Base-by-base conservation (phyloP, 1,284 basidiomycete genomes). In the Chiua sp. region DNA sequence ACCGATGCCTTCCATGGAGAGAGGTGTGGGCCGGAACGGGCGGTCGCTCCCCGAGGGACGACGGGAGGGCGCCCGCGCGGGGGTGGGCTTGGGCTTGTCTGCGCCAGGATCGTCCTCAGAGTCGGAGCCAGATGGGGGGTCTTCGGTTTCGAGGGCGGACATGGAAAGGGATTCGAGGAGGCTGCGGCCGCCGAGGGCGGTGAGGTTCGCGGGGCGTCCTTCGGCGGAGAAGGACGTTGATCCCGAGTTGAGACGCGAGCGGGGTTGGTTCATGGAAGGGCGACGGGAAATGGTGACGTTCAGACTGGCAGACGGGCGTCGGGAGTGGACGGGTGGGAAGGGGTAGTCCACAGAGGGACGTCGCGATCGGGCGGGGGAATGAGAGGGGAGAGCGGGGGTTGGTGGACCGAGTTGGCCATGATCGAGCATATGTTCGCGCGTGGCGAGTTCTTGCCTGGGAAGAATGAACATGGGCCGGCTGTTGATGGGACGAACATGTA, bases 371-470 rank as follows among this genome's bases (percentile, higher is more conserved):
- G 76, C 82, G 18, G 86, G 86, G 0, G 85, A 81, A 7, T 78
- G 64, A 0, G 74, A 70, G 2, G 75, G 77, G 16, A 73, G 55
- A 18, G 79, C 82, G 4, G 87, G 87, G 1, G 87, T 89, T 2
- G 85, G 78, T 7, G 88, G 85, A 1, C 87, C 87, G 11, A 91
- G 78, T 65, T 91, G 88, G 7, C 93, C 93, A 70, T 96, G 94
- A 71, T 94, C 92, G 60, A 96, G 84, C 90, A 97, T 94, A 73
- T 96, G 92, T 70, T 96, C 94, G 28, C 93, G 83, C 1, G 92
- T 86, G 0, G 95, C 95, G 16, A 97, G 82, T 68, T 95, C 93
- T 59, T 90, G 88, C 61, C 93, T 91, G 65, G 32, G 33, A 51
- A 39, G 20, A 58, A 37, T 56, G 22, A 56, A 47, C 53, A 55